Evolutionary conservation across 23 red algal genomes (phyloP), one percentile per base, ranked within the genome.

Genomic region (Gracilaria vermiculophylla): DNA sequence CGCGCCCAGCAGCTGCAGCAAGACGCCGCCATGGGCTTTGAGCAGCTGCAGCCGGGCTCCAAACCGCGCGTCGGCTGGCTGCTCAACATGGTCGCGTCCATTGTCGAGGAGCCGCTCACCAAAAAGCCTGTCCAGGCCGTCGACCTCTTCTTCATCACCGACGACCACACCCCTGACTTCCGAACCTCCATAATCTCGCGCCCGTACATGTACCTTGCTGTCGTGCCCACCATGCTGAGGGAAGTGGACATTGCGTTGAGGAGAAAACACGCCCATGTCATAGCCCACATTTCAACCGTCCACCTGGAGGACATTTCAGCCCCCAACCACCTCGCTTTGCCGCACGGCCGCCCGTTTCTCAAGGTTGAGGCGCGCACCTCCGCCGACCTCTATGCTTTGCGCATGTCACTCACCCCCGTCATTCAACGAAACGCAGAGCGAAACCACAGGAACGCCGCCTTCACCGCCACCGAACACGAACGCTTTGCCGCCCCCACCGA

Each of bases 181-280:
- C 69, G 80, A 15, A 89, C 90, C 12, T 91, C 97, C 19, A 89
- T 96, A 35, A 72, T 93, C 2, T 57, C 78, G 21, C 89, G 89
- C 49, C 97, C 97, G 17, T 99, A 99, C 87, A 83, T 99, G 81
- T 95, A 95, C 70, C 77, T 99, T 7, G 76, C 90, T 37, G 89
- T 83, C n/a, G 41, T 49, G 13, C 61, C 71, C 15, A 67, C 82
- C 2, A n/a, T 81, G 41, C 45, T 92, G 82, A 39, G 51, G 12
- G 97, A 99, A 54, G 85, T 95, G 0, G 97, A 99, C 16, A 69
- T 91, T 25, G 84, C 97, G n/a, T 40, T 99, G 11, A 40, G 77
- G 13, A 69, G 78, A 35, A 40, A 71, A 8, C 94, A 81, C 70
- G 33, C 21, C 0, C 89, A 95, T 47, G 37, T 53, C 21, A 44